Evolutionary conservation across 2,329 filamentous ascomycete species (phyloP).

Genomic region (Sarocladium brachiariae): DNA sequence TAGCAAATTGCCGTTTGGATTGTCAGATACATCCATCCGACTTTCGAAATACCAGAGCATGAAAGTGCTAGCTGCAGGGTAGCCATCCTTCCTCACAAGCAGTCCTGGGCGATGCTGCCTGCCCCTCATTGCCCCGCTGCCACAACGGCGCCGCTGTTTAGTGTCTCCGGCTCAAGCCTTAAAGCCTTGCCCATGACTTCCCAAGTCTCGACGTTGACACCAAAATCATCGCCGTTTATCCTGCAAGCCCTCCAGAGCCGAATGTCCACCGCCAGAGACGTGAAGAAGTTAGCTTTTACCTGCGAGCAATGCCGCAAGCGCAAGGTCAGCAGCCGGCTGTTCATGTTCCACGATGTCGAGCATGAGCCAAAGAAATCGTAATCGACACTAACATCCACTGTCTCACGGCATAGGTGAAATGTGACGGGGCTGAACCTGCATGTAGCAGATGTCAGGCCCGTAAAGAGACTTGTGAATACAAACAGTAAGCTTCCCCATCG

Average conservation of each 20-base stretch:
- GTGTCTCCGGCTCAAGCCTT: too few relatives aligned
- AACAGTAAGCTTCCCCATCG: constrained; percentile 37
- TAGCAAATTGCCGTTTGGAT: too few relatives aligned
- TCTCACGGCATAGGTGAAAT: constrained; percentile 43
- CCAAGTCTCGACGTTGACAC: not conserved
- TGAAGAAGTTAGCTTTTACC: constrained; percentile 51
- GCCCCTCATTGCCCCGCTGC: constrained; percentile 6
- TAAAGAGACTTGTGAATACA: constrained; percentile 52
- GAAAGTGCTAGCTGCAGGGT: too few relatives aligned
- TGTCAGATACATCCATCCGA: too few relatives aligned
- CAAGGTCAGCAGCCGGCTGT: constrained; percentile 35
- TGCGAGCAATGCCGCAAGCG: constrained; percentile 53
- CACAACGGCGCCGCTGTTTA: too few relatives aligned
- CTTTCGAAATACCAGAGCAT: too few relatives aligned
- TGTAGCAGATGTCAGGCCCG: constrained; percentile 51
- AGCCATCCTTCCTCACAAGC: too few relatives aligned
- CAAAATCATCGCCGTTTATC: not conserved
- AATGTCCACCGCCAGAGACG: constrained; percentile 7
- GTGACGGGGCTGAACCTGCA: constrained; percentile 52
- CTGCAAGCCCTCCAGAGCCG: not conserved
- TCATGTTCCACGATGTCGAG: too few relatives aligned
- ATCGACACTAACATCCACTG: constrained; percentile 2
- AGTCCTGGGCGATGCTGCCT: too few relatives aligned
- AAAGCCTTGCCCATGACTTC: not conserved
- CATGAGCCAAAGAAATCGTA: not conserved